phyloP scores from a whole-genome alignment of 1,139 yeast species.

The Magnusiomyces paraingens region DNA sequence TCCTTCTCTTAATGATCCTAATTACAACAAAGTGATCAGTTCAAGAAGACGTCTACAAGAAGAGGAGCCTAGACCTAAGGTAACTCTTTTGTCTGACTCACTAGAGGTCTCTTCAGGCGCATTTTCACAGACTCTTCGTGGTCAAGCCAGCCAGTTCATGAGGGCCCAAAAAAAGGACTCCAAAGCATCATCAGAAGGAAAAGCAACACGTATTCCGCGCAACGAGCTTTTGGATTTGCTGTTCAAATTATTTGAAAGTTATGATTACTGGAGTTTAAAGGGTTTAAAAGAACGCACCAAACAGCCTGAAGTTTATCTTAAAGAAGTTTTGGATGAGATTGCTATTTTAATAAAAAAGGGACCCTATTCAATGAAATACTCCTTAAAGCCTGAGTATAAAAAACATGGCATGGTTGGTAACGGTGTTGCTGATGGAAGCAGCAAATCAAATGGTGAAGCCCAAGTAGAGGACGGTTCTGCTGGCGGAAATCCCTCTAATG shows the following conservation, averaged over 20 bases:
- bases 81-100: conserved; percentile 71
- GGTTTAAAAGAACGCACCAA: conserved; percentile 89
- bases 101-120: conserved; percentile 87
- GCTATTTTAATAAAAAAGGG: conserved; percentile 91
- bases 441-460: conserved; percentile 25
- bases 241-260: conserved; percentile 86
- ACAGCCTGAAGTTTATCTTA: conserved; percentile 91
- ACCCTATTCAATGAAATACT: conserved; percentile 89
- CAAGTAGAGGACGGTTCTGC: conserved; percentile 7
- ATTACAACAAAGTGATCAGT: conserved; percentile 54
- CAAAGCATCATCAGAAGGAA: conserved; percentile 52
- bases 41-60: conserved; percentile 42
- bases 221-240: conserved; percentile 83
- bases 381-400: conserved; percentile 83
- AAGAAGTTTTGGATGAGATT: conserved; percentile 84
- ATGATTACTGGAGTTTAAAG: conserved; percentile 94
- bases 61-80: conserved; percentile 57
- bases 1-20: conserved; percentile 68
- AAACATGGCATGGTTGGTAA: conserved; percentile 34
- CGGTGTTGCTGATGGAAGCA: conserved; percentile 27
- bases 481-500: conserved; percentile 2
- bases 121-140: conserved; percentile 62
- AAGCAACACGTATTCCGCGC: conserved; percentile 91
- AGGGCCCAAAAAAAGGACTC: conserved; percentile 31
- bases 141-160: conserved; percentile 28